Percentiles rank a stretch among this genome's conserved stretches.
These are phyloP conservation scores for Rubus idaeus DNA, from an alignment of 306 rosid genomes.

Conservation along the genomic window DNA sequence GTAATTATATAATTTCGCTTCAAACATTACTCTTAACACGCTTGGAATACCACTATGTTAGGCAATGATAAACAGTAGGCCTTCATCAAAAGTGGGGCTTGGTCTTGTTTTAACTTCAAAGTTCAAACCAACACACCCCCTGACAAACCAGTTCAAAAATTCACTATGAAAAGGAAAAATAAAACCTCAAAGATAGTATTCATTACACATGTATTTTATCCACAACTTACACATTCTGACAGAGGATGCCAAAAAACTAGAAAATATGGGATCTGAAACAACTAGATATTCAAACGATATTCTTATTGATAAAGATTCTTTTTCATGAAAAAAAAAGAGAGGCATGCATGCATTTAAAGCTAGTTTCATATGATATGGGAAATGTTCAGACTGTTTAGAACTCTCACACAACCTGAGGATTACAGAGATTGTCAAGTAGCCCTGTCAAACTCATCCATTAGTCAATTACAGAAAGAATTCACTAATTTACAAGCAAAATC, in stretches of 20 bases:
- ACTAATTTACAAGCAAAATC: background rate
- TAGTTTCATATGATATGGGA: background rate
- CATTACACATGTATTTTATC: conserved; percentile 26
- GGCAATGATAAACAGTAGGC: conserved; percentile 72
- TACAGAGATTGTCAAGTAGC: too few species aligned
- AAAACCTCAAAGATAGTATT: conserved; percentile 24
- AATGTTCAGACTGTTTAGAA: background rate
- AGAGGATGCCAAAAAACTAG: background rate
- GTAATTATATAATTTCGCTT: conserved; percentile 68
- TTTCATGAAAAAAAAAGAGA: background rate
- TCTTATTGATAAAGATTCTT: conserved; percentile 28
- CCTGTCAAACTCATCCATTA: too few species aligned
- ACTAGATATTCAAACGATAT: conserved; percentile 5
- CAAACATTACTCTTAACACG: conserved; percentile 59
- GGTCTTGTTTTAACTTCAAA: conserved; percentile 97
- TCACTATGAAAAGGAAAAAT: conserved; percentile 43
- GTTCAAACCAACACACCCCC: conserved; percentile 99
- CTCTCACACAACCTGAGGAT: too few species aligned
- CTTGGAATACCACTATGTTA: conserved; percentile 75
- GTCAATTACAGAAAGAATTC: background rate
- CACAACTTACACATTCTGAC: conserved; percentile 26
- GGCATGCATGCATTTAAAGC: background rate
- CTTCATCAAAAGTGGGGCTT: conserved; percentile 88
- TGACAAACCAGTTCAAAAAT: conserved; percentile 92
- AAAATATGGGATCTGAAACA: conserved; percentile 17